Base-by-base conservation (phyloP, 129 eudicot genomes). In the Flaveria trinervia region DNA sequence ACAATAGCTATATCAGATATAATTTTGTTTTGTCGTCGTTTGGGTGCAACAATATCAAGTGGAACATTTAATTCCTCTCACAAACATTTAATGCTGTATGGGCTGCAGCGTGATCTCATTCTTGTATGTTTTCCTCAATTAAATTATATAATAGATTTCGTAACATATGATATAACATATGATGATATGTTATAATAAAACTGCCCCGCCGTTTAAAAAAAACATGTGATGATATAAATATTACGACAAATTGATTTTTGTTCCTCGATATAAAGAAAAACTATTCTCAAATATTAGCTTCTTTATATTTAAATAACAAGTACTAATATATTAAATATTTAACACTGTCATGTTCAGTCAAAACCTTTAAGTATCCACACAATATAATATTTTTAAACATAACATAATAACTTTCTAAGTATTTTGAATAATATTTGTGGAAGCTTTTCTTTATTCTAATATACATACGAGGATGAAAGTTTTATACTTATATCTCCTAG, bases 71-170 rank as follows among this genome's bases (percentile, higher is more conserved):
- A 11, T 61, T 61, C 10, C 11, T 61, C 68, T 26, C 18, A 13
- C 41, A 10, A n/a, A 26, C 68, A 26, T 61, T 62, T 6, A 62
- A 62, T 62, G 12, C 44, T 62, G 72, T 76, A 76, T 76, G 80
- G 80, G 80, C 65, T 76, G 70, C 50, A 76, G 65, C 80, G 65
- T 65, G 80, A 50, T 64, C 68, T 76, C 72, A 65, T 30, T 20
- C 56, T 51, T 65, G 80, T 28, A 76, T 76, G 73, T 48, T 76
- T 76, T 65, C 36, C 55, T 23, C 23, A 16, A 20, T 9, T 17
- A 18, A 16, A 46, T 41, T 64, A 49, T 20, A 18, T 57, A 73
- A 55, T 15, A 7, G 51, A 73, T 65, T 49, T 17, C 16, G 72
- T 20, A 18, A 33, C 72, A 75, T 33, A 23, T 48, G 51, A 48